A percentile compares a stretch with the other conserved stretches of the same genome.
phyloP scores from a whole-genome alignment of 129 eudicot genomes.

The Flaveria robusta region DNA sequence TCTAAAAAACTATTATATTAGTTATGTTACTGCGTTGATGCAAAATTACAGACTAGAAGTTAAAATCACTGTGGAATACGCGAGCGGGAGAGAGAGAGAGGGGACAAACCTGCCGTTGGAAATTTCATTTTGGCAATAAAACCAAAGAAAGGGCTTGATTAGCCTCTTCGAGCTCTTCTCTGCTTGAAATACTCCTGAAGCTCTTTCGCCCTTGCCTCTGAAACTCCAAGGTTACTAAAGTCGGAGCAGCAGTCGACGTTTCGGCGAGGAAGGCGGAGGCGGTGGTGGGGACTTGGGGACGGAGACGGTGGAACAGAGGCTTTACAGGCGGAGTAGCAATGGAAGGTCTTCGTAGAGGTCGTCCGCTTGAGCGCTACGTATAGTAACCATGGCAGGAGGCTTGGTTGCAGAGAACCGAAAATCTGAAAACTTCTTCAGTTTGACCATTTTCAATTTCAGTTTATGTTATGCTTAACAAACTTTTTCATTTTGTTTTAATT shows the following conservation, averaged over 20 bases:
- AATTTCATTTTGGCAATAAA: constrained; percentile 85
- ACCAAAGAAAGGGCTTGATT: constrained; percentile 83
- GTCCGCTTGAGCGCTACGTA: constrained; percentile 76
- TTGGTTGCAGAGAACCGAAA: constrained; percentile 42
- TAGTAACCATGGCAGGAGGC: constrained; percentile 30
- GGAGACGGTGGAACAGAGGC: constrained; percentile 40
- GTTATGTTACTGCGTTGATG: no score
- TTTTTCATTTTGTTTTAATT: no score
- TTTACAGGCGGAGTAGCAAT: constrained; percentile 62
- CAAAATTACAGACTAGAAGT: no score
- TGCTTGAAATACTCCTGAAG: constrained; percentile 87
- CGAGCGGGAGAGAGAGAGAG: neutral
- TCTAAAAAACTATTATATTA: no score
- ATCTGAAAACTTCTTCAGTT: no score
- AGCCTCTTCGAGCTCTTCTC: constrained; percentile 76
- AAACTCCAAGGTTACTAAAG: constrained; percentile 76
- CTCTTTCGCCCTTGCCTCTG: constrained; percentile 98
- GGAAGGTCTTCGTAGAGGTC: constrained; percentile 81
- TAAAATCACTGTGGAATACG: no score
- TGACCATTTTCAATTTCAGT: no score
- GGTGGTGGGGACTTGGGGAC: constrained; percentile 24
- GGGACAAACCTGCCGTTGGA: constrained; percentile 75
- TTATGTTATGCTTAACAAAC: no score
- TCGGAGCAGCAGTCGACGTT: constrained; percentile 40
- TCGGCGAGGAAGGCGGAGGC: constrained; percentile 29